These are phyloP conservation scores for Stachybotrys elegans DNA, from an alignment of 2,329 filamentous ascomycete genomes.

Conservation along the genomic window DNA sequence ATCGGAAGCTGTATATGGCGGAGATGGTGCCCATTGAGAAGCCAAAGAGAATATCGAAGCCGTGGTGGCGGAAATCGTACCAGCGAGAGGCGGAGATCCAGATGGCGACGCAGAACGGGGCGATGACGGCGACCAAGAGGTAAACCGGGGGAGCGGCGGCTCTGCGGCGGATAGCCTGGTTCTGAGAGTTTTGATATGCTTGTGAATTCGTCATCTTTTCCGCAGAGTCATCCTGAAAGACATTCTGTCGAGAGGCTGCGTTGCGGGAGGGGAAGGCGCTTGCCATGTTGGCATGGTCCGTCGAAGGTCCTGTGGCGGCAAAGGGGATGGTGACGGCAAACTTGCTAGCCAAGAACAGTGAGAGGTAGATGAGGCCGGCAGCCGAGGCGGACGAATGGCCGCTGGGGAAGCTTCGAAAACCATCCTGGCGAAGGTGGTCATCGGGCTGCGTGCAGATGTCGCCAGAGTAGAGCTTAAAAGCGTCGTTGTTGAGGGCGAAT, in stretches of 20 bases:
- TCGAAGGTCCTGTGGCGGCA: conserved; percentile 45
- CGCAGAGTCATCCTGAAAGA: conserved; percentile 36
- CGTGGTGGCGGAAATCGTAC: conserved; percentile 84
- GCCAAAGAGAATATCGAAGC: conserved; percentile 89
- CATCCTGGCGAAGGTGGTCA: conserved; percentile 61
- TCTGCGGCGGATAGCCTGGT: conserved; percentile 51
- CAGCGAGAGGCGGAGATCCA: conserved; percentile 84
- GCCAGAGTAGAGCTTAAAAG: conserved; percentile 67
- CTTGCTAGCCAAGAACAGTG: conserved; percentile 81
- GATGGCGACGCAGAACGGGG: conserved; percentile 69
- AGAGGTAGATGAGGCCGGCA: conserved; percentile 77
- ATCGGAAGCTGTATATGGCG: conserved; percentile 72
- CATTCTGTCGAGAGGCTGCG: no score
- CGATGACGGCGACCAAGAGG: conserved; percentile 62
- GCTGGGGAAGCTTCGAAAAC: conserved; percentile 70
- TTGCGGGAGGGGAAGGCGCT: conserved; percentile 74
- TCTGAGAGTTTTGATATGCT: conserved; percentile 23
- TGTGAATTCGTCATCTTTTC: conserved; percentile 16
- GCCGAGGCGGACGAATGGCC: conserved; percentile 62
- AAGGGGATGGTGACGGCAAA: conserved; percentile 71
- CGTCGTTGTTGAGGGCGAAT: conserved; percentile 43
- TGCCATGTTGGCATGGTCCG: conserved; percentile 39
- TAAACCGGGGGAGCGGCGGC: conserved; percentile 80
- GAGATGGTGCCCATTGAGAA: conserved; percentile 68
- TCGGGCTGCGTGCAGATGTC: conserved; percentile 69